Evolutionary conservation across 768 basidiomycete species (phyloP).

Genomic region (Tephrocybe sp.): DNA sequence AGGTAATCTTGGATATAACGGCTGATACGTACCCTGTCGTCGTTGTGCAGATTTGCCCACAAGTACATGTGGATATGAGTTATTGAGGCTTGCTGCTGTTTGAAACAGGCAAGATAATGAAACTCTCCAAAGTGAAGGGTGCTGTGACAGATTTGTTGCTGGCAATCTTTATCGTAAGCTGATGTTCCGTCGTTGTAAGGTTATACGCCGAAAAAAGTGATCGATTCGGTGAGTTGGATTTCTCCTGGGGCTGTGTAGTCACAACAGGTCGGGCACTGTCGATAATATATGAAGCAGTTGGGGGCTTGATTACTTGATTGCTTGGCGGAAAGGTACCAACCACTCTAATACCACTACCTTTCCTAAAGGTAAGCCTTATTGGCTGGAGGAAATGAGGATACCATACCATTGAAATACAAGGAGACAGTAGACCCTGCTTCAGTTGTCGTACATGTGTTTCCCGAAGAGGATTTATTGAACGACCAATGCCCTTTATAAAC

Average conservation of each 20-base stretch:
- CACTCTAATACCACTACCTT: constrained; percentile 44
- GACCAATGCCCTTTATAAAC: constrained; percentile 37
- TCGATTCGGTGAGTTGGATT: constrained; percentile 33
- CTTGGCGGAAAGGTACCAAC: constrained; percentile 45
- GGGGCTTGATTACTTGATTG: constrained; percentile 32
- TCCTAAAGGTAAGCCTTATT: constrained; percentile 26
- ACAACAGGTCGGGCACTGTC: constrained; percentile 32
- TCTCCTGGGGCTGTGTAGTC: constrained; percentile 37
- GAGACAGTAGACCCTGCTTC: constrained; percentile 30
- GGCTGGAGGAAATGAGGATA: background rate
- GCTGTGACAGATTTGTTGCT: constrained; percentile 19
- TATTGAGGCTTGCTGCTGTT: background rate
- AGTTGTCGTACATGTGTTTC: constrained; percentile 38
- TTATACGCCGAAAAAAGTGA: constrained; percentile 38
- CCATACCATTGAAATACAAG: constrained; percentile 37
- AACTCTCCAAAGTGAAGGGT: constrained; percentile 41
- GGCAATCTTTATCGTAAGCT: constrained; percentile 38
- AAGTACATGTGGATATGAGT: too few relatives aligned
- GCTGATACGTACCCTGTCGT: too few relatives aligned
- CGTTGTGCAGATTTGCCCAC: too few relatives aligned
- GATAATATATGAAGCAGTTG: constrained; percentile 39
- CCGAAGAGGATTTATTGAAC: constrained; percentile 23
- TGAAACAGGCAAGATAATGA: constrained; percentile 39
- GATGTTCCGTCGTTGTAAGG: constrained; percentile 31
- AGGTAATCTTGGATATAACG: too few relatives aligned